Conservation (phyloP, 768 basidiomycete species). For the Xerocomus spinulosus region DNA sequence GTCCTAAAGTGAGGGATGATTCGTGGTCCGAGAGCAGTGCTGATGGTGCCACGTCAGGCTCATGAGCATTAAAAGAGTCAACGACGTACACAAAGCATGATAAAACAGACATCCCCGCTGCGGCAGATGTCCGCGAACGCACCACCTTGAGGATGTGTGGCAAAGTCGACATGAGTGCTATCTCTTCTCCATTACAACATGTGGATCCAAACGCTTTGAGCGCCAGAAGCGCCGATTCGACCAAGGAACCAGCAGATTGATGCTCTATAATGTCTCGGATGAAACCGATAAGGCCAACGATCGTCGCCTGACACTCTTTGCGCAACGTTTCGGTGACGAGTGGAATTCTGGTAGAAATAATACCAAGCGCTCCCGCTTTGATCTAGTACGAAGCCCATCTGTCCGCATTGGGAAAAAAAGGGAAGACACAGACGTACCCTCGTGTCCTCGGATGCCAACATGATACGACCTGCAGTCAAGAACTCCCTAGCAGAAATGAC, state of each 20-base stretch:
- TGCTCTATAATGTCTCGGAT: constrained; percentile 47
- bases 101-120: constrained; percentile 50
- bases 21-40: constrained; percentile 76
- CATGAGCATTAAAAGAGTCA: background rate
- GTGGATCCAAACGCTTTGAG: constrained; percentile 57
- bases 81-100: constrained; percentile 55
- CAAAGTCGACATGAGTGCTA: constrained; percentile 51
- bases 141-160: constrained; percentile 53
- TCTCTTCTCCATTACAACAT: constrained; percentile 62
- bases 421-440: constrained; percentile 37
- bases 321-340: constrained; percentile 56
- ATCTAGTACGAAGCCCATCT: constrained; percentile 38
- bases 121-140: constrained; percentile 34
- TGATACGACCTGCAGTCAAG: constrained; percentile 48
- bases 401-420: background rate
- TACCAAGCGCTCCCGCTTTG: constrained; percentile 61
- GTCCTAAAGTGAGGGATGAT: constrained; percentile 81
- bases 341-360: constrained; percentile 63
- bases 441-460: constrained; percentile 50
- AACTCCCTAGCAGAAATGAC: constrained; percentile 73
- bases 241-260: constrained; percentile 38
- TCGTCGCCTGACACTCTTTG: constrained; percentile 40
- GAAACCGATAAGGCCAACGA: constrained; percentile 49
- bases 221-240: constrained; percentile 51
- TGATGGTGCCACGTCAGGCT: constrained; percentile 29